Conservation (phyloP, 805 yeast species). For the Wickerhamiella azyma region DNA sequence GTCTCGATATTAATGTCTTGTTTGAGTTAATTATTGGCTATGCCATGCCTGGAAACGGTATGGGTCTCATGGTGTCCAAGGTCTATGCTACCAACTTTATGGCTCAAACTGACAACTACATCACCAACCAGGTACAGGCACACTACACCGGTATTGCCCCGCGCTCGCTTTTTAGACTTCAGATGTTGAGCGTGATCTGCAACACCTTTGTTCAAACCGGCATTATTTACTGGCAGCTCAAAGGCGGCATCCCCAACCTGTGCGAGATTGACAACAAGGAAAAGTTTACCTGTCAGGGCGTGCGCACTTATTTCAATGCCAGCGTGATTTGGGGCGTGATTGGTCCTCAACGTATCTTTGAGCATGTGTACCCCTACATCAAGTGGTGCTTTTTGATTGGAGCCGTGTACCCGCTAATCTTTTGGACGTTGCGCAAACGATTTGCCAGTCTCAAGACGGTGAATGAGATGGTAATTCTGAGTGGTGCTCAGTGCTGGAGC, state of each 20-base stretch:
- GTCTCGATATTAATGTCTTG: constrained; percentile 37
- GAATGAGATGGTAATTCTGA: constrained; percentile 34
- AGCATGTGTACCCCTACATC: constrained; percentile 44
- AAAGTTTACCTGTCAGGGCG: constrained; percentile 32
- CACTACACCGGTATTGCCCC: constrained; percentile 51
- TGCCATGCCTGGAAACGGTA: constrained; percentile 42
- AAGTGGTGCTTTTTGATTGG: constrained; percentile 55
- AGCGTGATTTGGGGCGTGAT: constrained; percentile 45
- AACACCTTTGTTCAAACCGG: constrained; percentile 22
- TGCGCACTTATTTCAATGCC: constrained; percentile 32
- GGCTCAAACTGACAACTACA: constrained; percentile 47
- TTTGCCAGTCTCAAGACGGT: constrained; percentile 29
- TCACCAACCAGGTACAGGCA: constrained; percentile 39
- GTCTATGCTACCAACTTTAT: constrained; percentile 46
- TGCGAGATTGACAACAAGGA: constrained; percentile 28
- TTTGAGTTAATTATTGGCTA: constrained; percentile 39
- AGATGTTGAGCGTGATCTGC: constrained; percentile 23
- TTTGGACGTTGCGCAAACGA: constrained; percentile 19
- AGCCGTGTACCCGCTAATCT: constrained; percentile 20
- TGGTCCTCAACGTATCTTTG: constrained; percentile 39
- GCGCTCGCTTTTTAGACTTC: constrained; percentile 40
- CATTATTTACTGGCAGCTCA: constrained; percentile 24
- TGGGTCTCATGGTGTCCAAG: constrained; percentile 38
- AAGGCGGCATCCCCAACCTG: constrained; percentile 24
- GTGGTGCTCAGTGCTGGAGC: constrained; percentile 31